Evolutionary conservation across 2,329 filamentous ascomycete species (phyloP).

Genomic region (Paecilomyces variotii): DNA sequence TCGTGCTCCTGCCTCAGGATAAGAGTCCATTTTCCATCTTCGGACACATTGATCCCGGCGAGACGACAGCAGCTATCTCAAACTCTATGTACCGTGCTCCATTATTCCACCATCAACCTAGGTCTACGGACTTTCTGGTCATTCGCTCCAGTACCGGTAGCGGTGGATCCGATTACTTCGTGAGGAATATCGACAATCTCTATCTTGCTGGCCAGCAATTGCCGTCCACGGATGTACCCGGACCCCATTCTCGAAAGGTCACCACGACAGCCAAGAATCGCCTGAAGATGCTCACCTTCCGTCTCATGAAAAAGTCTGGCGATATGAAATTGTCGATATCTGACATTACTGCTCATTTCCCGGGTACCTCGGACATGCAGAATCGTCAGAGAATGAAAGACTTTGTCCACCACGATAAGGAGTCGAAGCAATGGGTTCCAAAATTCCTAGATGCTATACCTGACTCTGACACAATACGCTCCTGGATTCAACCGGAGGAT

Average conservation of each 20-base stretch:
- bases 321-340: slow-evolving; percentile 62
- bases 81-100: slow-evolving; percentile 95
- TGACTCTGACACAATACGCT: slow-evolving; percentile 70
- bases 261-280: slow-evolving; percentile 96
- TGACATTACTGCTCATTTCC: slow-evolving; percentile 88
- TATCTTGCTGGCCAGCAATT: slow-evolving; percentile 90
- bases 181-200: slow-evolving; percentile 85
- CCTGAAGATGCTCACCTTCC: slow-evolving; percentile 90
- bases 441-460: slow-evolving; percentile 65
- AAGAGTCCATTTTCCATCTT: slow-evolving; percentile 95
- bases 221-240: slow-evolving; percentile 84
- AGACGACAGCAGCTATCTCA: slow-evolving; percentile 82
- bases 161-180: slow-evolving; percentile 68
- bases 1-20: slow-evolving; percentile 83
- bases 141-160: slow-evolving; percentile 72
- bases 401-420: slow-evolving; percentile 85
- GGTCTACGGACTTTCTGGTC: slow-evolving; percentile 76
- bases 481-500: slow-evolving; percentile 91
- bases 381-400: slow-evolving; percentile 96
- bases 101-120: slow-evolving; percentile 76
- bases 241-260: slow-evolving; percentile 87
- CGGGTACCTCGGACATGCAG: slow-evolving; percentile 87
- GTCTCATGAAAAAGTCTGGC: slow-evolving; percentile 70
- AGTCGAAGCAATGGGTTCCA: slow-evolving; percentile 79
- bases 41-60: slow-evolving; percentile 82